phyloP scores from a whole-genome alignment of 148 eudicot genomes.

The Simmondsia chinensis region DNA sequence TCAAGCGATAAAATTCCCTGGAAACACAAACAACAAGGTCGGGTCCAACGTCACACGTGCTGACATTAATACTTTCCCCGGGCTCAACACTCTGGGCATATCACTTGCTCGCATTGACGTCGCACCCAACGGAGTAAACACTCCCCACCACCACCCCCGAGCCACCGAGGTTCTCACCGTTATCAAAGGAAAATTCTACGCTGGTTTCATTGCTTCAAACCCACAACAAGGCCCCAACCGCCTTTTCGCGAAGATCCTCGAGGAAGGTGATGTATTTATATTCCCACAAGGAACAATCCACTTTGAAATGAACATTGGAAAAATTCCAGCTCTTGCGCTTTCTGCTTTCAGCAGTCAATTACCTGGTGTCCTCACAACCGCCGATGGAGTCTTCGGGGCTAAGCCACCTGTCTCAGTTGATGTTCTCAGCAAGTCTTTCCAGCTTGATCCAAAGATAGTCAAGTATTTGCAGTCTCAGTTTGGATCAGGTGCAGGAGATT shows the following conservation, averaged over 20 bases:
- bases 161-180: constrained; percentile 3
- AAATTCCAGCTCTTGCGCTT: neutral
- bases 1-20: neutral
- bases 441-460: too few relatives aligned
- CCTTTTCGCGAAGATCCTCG: constrained; percentile 5
- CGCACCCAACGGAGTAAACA: neutral
- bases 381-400: constrained; percentile 11
- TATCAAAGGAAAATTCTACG: constrained; percentile 4
- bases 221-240: constrained; percentile 9
- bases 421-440: too few relatives aligned
- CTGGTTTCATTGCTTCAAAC: constrained; percentile 10
- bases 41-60: neutral
- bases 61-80: neutral
- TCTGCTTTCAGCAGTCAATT: constrained; percentile 5
- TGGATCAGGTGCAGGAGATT: too few relatives aligned
- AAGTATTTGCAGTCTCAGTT: too few relatives aligned
- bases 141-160: neutral
- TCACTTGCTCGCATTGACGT: neutral
- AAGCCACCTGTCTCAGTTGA: too few relatives aligned
- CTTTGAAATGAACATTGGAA: constrained; percentile 8
- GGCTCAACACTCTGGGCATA: neutral
- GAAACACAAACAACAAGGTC: neutral
- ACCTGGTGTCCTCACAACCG: constrained; percentile 8
- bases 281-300: constrained; percentile 12
- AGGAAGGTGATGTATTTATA: constrained; percentile 7